Evolutionary conservation across 352 stramenopile species (phyloP).

Genomic region (Phytopythium vexans): DNA sequence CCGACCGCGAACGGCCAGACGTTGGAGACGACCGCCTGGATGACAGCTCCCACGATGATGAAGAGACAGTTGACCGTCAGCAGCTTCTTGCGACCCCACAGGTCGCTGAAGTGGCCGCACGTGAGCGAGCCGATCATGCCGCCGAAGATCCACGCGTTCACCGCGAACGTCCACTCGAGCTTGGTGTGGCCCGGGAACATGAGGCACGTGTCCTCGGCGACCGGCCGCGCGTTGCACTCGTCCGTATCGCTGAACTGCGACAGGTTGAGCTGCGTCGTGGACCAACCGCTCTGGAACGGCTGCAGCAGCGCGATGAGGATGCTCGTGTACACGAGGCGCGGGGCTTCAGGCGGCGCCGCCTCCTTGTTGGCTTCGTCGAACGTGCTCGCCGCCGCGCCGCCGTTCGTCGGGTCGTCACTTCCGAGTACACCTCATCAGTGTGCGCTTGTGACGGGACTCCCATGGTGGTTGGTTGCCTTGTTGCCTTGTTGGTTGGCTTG

Average conservation of each 20-base stretch:
- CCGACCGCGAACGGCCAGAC: constrained; percentile 30
- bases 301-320: constrained; percentile 34
- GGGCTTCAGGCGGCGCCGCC: too few relatives aligned
- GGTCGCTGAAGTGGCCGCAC: constrained; percentile 29
- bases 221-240: constrained; percentile 35
- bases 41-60: constrained; percentile 33
- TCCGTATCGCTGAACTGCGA: constrained; percentile 38
- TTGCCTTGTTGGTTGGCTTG: too few relatives aligned
- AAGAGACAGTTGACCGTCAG: too few relatives aligned
- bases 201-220: constrained; percentile 36
- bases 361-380: too few relatives aligned
- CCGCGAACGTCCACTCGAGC: constrained; percentile 36
- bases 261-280: constrained; percentile 48
- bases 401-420: too few relatives aligned
- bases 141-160: constrained; percentile 56
- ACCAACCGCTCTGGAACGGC: constrained; percentile 55
- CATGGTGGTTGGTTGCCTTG: too few relatives aligned
- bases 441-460: too few relatives aligned
- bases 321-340: too few relatives aligned
- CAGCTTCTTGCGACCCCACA: constrained; percentile 21
- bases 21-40: constrained; percentile 27
- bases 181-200: constrained; percentile 58
- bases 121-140: constrained; percentile 46
- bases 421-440: too few relatives aligned
- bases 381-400: too few relatives aligned